Evolutionary conservation across 2,329 filamentous ascomycete species (phyloP), one percentile per base, ranked within the genome.

Genomic region (Botryotinia globosa): DNA sequence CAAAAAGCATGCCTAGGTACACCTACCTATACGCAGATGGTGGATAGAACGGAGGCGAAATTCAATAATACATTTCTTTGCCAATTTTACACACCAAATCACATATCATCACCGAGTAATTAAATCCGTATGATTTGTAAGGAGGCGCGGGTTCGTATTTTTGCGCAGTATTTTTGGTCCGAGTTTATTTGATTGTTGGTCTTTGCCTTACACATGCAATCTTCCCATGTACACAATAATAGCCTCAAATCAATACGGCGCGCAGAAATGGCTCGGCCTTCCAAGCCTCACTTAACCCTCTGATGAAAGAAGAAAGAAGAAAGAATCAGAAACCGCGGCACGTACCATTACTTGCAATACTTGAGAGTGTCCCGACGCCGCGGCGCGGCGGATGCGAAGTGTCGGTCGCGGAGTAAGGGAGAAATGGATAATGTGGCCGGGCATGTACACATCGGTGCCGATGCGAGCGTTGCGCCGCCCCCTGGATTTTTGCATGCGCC

Each of bases 361-460:
- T 34, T 37, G 9, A 18, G 51, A 18, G 8, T 29, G n/a, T 16
- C 34, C 37, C 22, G 37, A 62, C 34, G 14, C 22, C 59, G 56
- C 56, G 56, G 16, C 29, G 56, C 56, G 56, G 56, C 56, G 59
- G 59, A 62, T 62, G 37, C 58, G 22, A 25, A 61, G 37, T n/a
- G 25, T 61, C 22, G 59, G 59, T 62, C 37, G 59, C 34, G 34
- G 59, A 62, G 59, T 18, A 62, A 62, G 59, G 59, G 59, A 62
- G 34, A 62, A 62, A 18, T 37, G 34, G 32, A 37, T 61, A 8
- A 25, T 61, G 32, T 37, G 37, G 37, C 59, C 59, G 59, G 37
- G 16, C 25, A 18, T 7, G 10, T 61, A 10, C 34, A 16, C 22
- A 25, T 62, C 37, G 34, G 22, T n/a, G 59, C 25, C 59, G 59